Evolutionary conservation across 495 filamentous ascomycete species (phyloP), one percentile per base, ranked within the genome.

Genomic region (Neurospora sp.): DNA sequence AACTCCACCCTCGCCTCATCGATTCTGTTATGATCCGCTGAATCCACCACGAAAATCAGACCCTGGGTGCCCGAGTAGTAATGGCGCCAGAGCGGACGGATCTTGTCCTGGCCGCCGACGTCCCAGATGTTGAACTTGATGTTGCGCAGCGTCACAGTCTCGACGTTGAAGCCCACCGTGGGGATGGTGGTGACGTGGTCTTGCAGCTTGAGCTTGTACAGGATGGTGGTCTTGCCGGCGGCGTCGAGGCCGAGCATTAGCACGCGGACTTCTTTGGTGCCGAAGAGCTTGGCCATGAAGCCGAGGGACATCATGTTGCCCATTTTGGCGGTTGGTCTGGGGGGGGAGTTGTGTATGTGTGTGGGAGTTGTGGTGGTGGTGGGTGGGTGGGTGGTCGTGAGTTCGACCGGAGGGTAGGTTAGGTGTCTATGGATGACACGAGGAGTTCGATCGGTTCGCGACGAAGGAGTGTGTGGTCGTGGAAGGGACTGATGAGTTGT

Each of bases 51-150:
- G 85, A 98, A 99, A 82, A 99, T 96, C 71, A 99, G 88, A 49
- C 94, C 96, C 87, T 99, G 96, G 71, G 96, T 98, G 93, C 94
- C 95, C 77, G 93, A 96, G 80, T 97, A 98, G 87, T 99, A 99
- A 85, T 99, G 96, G 84, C 96, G 90, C 96, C 96, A 99, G 66
- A 99, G 84, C 69, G 96, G 96, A 70, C 96, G 89, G 77, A 99
- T 99, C 90, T 98, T 98, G 89, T 99, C 96, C 87, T 99, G 96
- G 77, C 96, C 96, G 82, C 96, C 96, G 40, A 99, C 96, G 86
- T 99, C 96, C 96, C 96, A 99, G 73, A 99, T 94, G 78, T 97
- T 98, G 88, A 99, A 99, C 82, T 98, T 97, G 81, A 97, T 93
- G 80, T 99, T 99, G 87, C 97, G 97, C 85, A 97, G 97, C 71